Conservation (phyloP, 1,284 basidiomycete genomes). For the Ceratobasidium sp. region DNA sequence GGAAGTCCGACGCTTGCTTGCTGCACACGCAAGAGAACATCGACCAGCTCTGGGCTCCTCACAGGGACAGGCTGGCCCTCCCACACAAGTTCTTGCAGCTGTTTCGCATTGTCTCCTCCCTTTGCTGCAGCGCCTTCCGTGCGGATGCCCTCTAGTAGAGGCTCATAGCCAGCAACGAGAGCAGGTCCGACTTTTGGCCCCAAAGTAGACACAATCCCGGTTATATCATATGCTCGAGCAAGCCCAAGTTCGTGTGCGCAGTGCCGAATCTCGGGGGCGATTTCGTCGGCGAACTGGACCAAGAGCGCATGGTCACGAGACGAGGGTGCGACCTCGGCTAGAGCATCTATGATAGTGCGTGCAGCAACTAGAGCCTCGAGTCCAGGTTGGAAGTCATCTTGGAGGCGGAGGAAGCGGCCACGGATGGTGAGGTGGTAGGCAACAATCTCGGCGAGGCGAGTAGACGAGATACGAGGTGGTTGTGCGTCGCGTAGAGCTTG, state of each 20-base stretch:
- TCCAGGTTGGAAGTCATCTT: slow-evolving; percentile 79
- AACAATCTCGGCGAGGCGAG: slow-evolving; percentile 65
- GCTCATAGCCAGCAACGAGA: slow-evolving; percentile 70
- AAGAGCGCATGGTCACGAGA: slow-evolving; percentile 91
- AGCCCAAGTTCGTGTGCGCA: slow-evolving; percentile 83
- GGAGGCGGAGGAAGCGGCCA: slow-evolving; percentile 74
- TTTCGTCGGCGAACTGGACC: slow-evolving; percentile 81
- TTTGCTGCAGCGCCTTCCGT: slow-evolving; percentile 45
- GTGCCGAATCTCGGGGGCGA: slow-evolving; percentile 90
- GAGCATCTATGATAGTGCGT: slow-evolving; percentile 73
- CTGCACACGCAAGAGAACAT: slow-evolving; percentile 83
- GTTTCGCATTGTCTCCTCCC: slow-evolving; percentile 58
- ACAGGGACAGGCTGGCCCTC: slow-evolving; percentile 84
- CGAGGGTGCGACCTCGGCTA: slow-evolving; percentile 72
- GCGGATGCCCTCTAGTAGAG: slow-evolving; percentile 62
- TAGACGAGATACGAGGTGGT: slow-evolving; percentile 59
- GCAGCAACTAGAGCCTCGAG: slow-evolving; percentile 80
- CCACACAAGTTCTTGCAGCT: slow-evolving; percentile 71
- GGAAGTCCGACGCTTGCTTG: slow-evolving; percentile 65
- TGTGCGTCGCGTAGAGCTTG: slow-evolving; percentile 64
- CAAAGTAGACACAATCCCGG: slow-evolving; percentile 76
- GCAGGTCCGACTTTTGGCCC: slow-evolving; percentile 65
- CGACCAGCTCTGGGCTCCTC: slow-evolving; percentile 89
- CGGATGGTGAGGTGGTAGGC: slow-evolving; percentile 75
- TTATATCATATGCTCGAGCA: slow-evolving; percentile 79